Evolutionary conservation across 2,329 filamentous ascomycete genomes (phyloP).

Genomic region (Paraconiothyrium brasiliense): DNA sequence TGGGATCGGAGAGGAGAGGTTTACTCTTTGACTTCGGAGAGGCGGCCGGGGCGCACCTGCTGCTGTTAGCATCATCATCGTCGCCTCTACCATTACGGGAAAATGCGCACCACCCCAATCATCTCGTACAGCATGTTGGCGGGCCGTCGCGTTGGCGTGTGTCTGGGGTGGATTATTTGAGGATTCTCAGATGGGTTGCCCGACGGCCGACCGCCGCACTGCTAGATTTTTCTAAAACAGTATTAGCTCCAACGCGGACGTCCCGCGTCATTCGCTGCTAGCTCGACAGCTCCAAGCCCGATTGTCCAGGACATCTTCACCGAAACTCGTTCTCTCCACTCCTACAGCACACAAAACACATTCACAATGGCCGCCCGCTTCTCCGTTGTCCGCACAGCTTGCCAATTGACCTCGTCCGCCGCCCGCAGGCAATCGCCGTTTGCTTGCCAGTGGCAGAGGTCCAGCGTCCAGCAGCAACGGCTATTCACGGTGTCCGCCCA

Average conservation of each 20-base stretch:
- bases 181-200: not conserved
- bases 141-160: constrained; percentile 15
- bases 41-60: constrained; percentile 89
- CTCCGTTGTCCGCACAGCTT: constrained; percentile 44
- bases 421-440: constrained; percentile 35
- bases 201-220: not conserved
- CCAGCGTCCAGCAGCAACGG: constrained; percentile 34
- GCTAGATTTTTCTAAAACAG: constrained; percentile 11
- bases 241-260: constrained; percentile 11
- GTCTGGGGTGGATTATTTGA: constrained; percentile 14
- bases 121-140: constrained; percentile 91
- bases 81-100: not conserved
- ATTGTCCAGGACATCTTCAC: not conserved
- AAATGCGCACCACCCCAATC: constrained; percentile 82
- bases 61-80: constrained; percentile 19
- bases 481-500: constrained; percentile 51
- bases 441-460: constrained; percentile 31
- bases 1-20: constrained; percentile 44
- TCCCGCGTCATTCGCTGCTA: constrained; percentile 11
- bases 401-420: constrained; percentile 45
- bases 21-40: constrained; percentile 95
- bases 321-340: constrained; percentile 14
- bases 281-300: constrained; percentile 13
- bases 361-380: constrained; percentile 48
- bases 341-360: constrained; percentile 12